Percentiles rank a stretch among this genome's conserved stretches.
Conservation (phyloP, 2,329 filamentous ascomycete species). For the Verticillium albo-atrum region DNA sequence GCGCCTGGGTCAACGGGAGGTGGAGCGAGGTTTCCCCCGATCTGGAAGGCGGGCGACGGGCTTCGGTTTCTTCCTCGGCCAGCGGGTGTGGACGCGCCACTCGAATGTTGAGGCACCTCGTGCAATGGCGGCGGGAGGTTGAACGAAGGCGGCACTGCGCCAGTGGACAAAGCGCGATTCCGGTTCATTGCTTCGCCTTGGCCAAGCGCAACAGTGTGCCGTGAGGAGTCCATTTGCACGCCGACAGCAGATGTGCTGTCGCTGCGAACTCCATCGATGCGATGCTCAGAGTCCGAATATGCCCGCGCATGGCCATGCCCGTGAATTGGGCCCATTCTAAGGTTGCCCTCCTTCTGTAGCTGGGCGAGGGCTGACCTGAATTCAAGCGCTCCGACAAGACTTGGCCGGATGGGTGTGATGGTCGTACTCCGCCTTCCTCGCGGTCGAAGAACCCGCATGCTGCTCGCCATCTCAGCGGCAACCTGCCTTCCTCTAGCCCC, state of each 20-base stretch:
- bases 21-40: constrained; percentile 36
- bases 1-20: constrained; percentile 24
- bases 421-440: constrained; percentile 63
- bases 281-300: constrained; percentile 25
- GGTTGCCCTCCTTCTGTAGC: constrained; percentile 74
- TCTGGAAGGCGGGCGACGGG: constrained; percentile 25
- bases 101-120: constrained; percentile 2
- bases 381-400: constrained; percentile 87
- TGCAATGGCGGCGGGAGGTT: constrained; percentile 7
- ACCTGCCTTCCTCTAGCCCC: constrained; percentile 57
- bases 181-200: constrained; percentile 3
- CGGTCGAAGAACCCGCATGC: constrained; percentile 82
- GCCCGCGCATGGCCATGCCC: constrained; percentile 45
- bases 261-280: constrained; percentile 7
- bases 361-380: constrained; percentile 90
- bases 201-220: constrained; percentile 1
- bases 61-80: constrained; percentile 18
- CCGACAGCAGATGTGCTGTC: background rate
- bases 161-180: constrained; percentile 43
- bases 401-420: constrained; percentile 83
- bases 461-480: constrained; percentile 81
- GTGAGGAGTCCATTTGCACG: background rate
- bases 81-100: constrained; percentile 3
- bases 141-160: constrained; percentile 27
- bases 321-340: constrained; percentile 64